These are phyloP conservation scores for Xylaria sp. DNA, from an alignment of 2,329 filamentous ascomycete species.

Conservation along the genomic window DNA sequence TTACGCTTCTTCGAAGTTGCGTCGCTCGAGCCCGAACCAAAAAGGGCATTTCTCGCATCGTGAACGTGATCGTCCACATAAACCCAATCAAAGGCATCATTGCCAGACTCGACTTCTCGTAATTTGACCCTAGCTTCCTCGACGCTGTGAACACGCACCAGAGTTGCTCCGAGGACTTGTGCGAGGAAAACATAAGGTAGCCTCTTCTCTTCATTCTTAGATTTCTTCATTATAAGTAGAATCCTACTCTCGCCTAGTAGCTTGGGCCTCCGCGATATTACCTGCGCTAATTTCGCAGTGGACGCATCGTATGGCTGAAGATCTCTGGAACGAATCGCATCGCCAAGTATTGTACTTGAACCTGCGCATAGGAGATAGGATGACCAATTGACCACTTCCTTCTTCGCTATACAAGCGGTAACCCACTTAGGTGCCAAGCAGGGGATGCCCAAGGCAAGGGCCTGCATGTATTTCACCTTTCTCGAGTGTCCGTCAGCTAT, in stretches of 20 bases:
- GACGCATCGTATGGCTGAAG: constrained; percentile 70
- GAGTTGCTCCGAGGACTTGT: constrained; percentile 77
- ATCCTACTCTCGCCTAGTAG: constrained; percentile 74
- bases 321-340: constrained; percentile 79
- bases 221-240: constrained; percentile 75
- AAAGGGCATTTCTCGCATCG: constrained; percentile 63
- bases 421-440: constrained; percentile 88
- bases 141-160: constrained; percentile 73
- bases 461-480: constrained; percentile 93
- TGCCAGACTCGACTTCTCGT: constrained; percentile 59
- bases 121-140: constrained; percentile 72
- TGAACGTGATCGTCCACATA: constrained; percentile 75
- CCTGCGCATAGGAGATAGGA: constrained; percentile 89
- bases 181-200: constrained; percentile 83
- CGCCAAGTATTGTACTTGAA: constrained; percentile 78
- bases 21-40: constrained; percentile 49
- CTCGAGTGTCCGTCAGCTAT: constrained; percentile 88
- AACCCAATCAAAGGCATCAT: constrained; percentile 75
- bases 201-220: constrained; percentile 71
- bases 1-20: constrained; percentile 58
- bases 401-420: constrained; percentile 72
- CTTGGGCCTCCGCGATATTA: constrained; percentile 69
- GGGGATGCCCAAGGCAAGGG: constrained; percentile 87
- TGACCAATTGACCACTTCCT: constrained; percentile 75
- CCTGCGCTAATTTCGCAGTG: constrained; percentile 65